Conservation (phyloP, 768 basidiomycete genomes). For the Tricholoma hemisulphureum region DNA sequence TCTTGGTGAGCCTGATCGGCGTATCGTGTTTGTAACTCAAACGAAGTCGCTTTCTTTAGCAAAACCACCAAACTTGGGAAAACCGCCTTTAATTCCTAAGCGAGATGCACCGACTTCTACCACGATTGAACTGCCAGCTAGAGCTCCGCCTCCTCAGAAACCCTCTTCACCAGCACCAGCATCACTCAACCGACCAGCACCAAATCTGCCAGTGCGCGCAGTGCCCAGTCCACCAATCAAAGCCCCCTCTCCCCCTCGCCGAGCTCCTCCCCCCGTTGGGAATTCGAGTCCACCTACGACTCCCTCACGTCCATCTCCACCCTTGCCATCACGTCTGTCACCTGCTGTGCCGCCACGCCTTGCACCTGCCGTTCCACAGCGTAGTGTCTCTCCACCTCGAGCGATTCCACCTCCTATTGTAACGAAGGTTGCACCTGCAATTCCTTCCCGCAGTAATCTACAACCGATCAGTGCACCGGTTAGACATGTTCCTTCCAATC, state of each 20-base stretch:
- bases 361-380: constrained; percentile 36
- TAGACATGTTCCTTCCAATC: constrained; percentile 31
- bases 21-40: not conserved
- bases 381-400: constrained; percentile 25
- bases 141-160: constrained; percentile 24
- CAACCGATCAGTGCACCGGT: not conserved
- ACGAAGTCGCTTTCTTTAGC: constrained; percentile 34
- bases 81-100: constrained; percentile 64
- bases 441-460: constrained; percentile 27
- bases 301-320: constrained; percentile 41
- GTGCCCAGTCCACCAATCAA: constrained; percentile 30
- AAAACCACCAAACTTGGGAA: constrained; percentile 62
- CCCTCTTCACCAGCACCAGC: constrained; percentile 15
- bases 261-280: constrained; percentile 37
- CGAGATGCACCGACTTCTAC: constrained; percentile 36
- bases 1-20: constrained; percentile 43
- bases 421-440: constrained; percentile 27
- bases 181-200: constrained; percentile 30
- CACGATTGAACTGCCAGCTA: constrained; percentile 27
- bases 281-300: constrained; percentile 32
- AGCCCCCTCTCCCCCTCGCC: constrained; percentile 42
- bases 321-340: constrained; percentile 35
- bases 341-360: constrained; percentile 30
- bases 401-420: constrained; percentile 15
- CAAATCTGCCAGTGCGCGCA: constrained; percentile 38